Percentiles rank a stretch among this genome's conserved stretches.
Evolutionary conservation across 2,329 filamentous ascomycete species (phyloP).

Genomic region (Boeremia exigua): DNA sequence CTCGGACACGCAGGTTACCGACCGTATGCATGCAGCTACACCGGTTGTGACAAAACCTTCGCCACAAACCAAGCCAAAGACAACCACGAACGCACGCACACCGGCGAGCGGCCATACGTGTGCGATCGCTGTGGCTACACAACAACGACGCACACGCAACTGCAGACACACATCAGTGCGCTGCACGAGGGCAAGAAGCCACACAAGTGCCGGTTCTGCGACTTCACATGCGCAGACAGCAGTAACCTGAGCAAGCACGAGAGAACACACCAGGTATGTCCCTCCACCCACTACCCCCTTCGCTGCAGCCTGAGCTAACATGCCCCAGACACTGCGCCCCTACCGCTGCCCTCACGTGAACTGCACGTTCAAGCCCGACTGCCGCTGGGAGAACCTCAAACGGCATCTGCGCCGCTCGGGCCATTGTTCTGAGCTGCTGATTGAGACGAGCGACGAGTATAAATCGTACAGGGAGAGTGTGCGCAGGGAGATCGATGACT

Average conservation of each 20-base stretch:
- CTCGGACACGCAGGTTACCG: slow-evolving; percentile 47
- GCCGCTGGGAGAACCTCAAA: slow-evolving; percentile 49
- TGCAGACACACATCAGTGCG: slow-evolving; percentile 48
- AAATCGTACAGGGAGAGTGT: slow-evolving; percentile 43
- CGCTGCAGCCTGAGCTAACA: background rate
- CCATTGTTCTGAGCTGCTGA: slow-evolving; percentile 44
- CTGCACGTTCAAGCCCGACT: slow-evolving; percentile 48
- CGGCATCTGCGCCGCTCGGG: slow-evolving; percentile 46
- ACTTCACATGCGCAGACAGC: slow-evolving; percentile 47
- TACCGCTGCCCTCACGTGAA: slow-evolving; percentile 46
- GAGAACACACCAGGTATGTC: slow-evolving; percentile 42
- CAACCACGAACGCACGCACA: slow-evolving; percentile 49
- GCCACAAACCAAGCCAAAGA: slow-evolving; percentile 50
- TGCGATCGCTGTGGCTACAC: slow-evolving; percentile 47
- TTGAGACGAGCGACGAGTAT: slow-evolving; percentile 42
- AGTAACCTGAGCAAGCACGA: slow-evolving; percentile 49
- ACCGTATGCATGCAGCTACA: slow-evolving; percentile 45
- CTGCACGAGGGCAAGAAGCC: slow-evolving; percentile 46
- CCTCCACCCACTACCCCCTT: too few species aligned
- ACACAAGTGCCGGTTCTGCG: slow-evolving; percentile 48
- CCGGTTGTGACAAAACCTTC: slow-evolving; percentile 47
- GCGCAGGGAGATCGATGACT: slow-evolving; percentile 42
- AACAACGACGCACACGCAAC: slow-evolving; percentile 48
- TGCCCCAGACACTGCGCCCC: slow-evolving; percentile 39
- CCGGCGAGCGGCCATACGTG: slow-evolving; percentile 44